Evolutionary conservation across 2,329 filamentous ascomycete genomes (phyloP), one percentile per base, ranked within the genome.

Genomic region (Sclerotinia subarctica): DNA sequence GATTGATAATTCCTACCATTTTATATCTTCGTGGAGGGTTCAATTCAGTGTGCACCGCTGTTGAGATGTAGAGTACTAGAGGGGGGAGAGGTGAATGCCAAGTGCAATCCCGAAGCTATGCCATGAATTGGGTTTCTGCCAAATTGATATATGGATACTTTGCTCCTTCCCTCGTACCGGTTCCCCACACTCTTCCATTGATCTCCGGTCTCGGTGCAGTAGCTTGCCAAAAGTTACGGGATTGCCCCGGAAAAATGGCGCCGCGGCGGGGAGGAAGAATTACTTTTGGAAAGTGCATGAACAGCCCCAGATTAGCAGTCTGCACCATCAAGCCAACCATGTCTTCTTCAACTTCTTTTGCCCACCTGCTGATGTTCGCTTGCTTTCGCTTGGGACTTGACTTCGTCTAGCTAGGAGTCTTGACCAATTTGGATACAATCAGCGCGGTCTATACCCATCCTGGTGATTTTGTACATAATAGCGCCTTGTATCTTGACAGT

Each of bases 221-320:
- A 57, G 29, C n/a, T 38, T 47, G 59, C 10, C 26, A 51, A 49
- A 11, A 26, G 26, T 26, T 44, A 26, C 19, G 35, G 38, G 35
- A 44, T 59, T 59, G 56, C 38, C 38, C n/a, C 35, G 56, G n/a
- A 35, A 8, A 44, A 59, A 44, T 44, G 35, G 35, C 10, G 35
- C n/a, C 6, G 56, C 38, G 35, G 56, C 56, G 56, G 56, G 56
- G 56, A 59, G 38, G n/a, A 59, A 13, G 8, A 44, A 59, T n/a
- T 26, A 44, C 32, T 38, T 59, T 59, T n/a, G 56, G 38, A n/a
- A 26, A 29, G 38, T 59, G 56, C 56, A 59, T 59, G 32, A 59
- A n/a, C 56, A 21, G 56, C 56, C 56, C 56, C 56, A 59, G 56
- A 59, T 59, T 44, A 59, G 35, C 35, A 44, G 35, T 59, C 35